Base-by-base conservation (phyloP, 2,329 filamentous ascomycete genomes). In the Calonectria pteridis region DNA sequence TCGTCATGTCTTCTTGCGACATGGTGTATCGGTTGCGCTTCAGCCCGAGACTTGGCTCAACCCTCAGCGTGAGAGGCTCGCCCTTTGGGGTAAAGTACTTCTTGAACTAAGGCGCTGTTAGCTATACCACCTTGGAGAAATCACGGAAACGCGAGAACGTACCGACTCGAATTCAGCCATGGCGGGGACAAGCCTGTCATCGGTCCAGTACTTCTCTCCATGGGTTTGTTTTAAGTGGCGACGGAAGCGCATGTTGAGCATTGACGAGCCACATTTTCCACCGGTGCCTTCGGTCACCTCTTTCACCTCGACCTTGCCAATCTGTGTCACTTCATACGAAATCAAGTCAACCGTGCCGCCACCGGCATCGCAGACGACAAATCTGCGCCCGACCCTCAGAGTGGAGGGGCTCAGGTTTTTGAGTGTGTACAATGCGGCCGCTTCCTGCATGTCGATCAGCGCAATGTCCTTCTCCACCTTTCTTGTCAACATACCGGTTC, bases 1-100 rank as follows among this genome's bases (percentile, higher is more conserved):
- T 93, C 90, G 79, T 95, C 93, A 84, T 96, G 90, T 51, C 81
- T 91, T 93, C 67, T 82, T 90, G 80, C n/a, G 84, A 68, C 76
- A 85, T 81, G 2, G 81, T 83, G 69, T 75, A 80, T 35, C 75
- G 77, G 33, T 84, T 82, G 50, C 83, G 80, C 37, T 75, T 79
- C 23, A 85, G 64, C 3, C 83, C 83, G 37, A 85, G 81, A 33
- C 78, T 82, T 28, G 82, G 72, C 43, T 85, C 80, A 51, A 84
- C 77, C 62, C 80, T 79, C 82, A 88, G 74, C 72, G 83, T 76
- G 73, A 84, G 64, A 82, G 83, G 71, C 80, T 87, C 69, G 66
- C 82, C 82, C 28, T 81, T 82, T 58, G 74, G 85, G 73, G 58
- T 82, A 78, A 80, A 88, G 72, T 72, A 79, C 74, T 82, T 86